Evolutionary conservation across 2,329 filamentous ascomycete genomes (phyloP).

Genomic region (Cladorrhinum sp.): DNA sequence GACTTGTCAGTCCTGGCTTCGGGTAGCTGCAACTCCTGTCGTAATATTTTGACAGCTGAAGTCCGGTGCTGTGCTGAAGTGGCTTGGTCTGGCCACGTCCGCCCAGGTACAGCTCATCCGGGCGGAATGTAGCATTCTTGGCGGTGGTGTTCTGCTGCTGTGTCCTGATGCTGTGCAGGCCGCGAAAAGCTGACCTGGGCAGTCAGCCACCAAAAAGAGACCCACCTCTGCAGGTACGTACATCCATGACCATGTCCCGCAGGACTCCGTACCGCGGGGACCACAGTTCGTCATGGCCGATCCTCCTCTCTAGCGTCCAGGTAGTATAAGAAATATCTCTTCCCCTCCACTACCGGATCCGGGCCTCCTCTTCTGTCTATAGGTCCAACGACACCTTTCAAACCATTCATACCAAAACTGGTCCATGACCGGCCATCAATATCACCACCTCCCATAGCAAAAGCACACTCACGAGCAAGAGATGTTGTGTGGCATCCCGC

Average conservation of each 20-base stretch:
- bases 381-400: constrained; percentile 1
- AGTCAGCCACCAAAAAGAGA: constrained; percentile 2
- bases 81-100: constrained; percentile 1
- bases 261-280: neutral
- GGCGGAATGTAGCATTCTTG: neutral
- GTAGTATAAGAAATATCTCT: neutral
- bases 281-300: neutral
- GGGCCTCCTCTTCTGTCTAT: neutral
- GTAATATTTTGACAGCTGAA: constrained; percentile 10
- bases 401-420: neutral
- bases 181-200: constrained; percentile 1
- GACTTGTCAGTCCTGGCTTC: neutral
- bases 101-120: neutral
- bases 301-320: neutral
- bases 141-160: neutral
- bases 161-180: constrained; percentile 7
- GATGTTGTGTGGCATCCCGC: constrained; percentile 25
- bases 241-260: neutral
- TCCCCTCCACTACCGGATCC: neutral
- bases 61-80: neutral
- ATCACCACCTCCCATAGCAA: constrained; percentile 1
- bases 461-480: neutral
- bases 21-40: neutral
- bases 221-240: constrained; percentile 5
- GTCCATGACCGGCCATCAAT: neutral